Conservation (phyloP, 2,329 filamentous ascomycete genomes). For the Phialophora chinensis region DNA sequence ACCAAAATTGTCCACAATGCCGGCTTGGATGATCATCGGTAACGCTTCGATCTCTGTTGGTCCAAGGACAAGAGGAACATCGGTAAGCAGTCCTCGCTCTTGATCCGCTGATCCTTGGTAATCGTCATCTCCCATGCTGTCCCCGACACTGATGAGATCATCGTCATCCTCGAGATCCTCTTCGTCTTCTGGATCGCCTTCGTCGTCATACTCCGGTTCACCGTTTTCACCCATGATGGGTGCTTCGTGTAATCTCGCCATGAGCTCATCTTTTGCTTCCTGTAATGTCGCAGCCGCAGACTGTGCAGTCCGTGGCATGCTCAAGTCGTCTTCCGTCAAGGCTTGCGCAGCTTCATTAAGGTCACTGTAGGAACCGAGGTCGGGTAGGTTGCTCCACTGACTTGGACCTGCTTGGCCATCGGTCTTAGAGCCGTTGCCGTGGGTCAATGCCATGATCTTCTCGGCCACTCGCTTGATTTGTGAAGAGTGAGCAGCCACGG, state of each 20-base stretch:
- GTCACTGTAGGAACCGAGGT: slow-evolving; percentile 50
- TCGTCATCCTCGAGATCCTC: slow-evolving; percentile 50
- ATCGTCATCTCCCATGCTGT: slow-evolving; percentile 57
- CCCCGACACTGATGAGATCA: slow-evolving; percentile 51
- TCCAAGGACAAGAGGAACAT: slow-evolving; percentile 91
- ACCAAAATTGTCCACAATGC: slow-evolving; percentile 82
- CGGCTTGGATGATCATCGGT: slow-evolving; percentile 96
- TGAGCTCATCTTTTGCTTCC: slow-evolving; percentile 58
- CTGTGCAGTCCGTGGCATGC: slow-evolving; percentile 54
- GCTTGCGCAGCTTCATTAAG: slow-evolving; percentile 47
- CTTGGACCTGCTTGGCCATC: slow-evolving; percentile 50
- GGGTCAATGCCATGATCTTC: slow-evolving; percentile 42
- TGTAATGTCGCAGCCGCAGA: slow-evolving; percentile 58
- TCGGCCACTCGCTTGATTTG: slow-evolving; percentile 11
- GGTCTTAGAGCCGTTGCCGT: slow-evolving; percentile 51
- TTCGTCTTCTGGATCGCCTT: slow-evolving; percentile 53
- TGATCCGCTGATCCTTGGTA: slow-evolving; percentile 58
- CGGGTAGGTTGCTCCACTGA: slow-evolving; percentile 51
- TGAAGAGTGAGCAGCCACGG: slow-evolving; percentile 6
- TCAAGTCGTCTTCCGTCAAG: slow-evolving; percentile 53
- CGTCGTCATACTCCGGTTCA: slow-evolving; percentile 49
- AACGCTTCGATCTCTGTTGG: slow-evolving; percentile 94
- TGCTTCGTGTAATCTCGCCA: slow-evolving; percentile 56
- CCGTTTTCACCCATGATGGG: slow-evolving; percentile 45
- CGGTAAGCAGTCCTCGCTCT: slow-evolving; percentile 80